These are phyloP conservation scores for Craterostigma plantagineum DNA, from an alignment of 257 asterid genomes.

Conservation along the genomic window DNA sequence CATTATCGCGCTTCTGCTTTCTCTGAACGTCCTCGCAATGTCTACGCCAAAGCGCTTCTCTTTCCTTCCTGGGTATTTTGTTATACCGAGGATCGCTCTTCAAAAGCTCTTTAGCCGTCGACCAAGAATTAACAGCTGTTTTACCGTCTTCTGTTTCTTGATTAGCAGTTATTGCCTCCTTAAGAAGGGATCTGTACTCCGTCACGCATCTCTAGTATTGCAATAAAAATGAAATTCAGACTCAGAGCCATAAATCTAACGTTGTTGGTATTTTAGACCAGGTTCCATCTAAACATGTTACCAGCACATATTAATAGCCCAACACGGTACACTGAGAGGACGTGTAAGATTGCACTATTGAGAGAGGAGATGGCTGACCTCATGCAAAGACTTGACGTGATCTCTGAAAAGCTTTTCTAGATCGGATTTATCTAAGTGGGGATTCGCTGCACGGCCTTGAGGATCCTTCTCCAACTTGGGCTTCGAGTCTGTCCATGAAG, in stretches of 20 bases:
- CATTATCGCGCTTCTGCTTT: constrained; percentile 26
- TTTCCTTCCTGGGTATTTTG: constrained; percentile 73
- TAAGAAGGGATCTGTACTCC: constrained; percentile 48
- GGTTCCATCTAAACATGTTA: too few species aligned
- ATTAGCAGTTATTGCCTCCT: constrained; percentile 41
- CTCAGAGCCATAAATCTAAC: too few species aligned
- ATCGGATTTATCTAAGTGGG: constrained; percentile 72
- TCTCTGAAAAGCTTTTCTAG: constrained; percentile 88
- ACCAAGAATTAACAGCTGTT: constrained; percentile 68
- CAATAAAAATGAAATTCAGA: too few species aligned
- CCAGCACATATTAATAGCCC: too few species aligned
- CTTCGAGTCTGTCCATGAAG: constrained; percentile 89
- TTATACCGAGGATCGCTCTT: constrained; percentile 61
- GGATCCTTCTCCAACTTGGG: constrained; percentile 93
- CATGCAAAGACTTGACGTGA: constrained; percentile 60
- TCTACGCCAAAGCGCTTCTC: constrained; percentile 76
- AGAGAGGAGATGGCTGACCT: constrained; percentile 67
- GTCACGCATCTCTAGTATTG: constrained; percentile 36
- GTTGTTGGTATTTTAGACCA: too few species aligned
- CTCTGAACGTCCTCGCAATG: constrained; percentile 64
- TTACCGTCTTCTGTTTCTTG: constrained; percentile 66
- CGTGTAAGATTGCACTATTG: too few species aligned
- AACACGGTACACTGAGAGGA: too few species aligned
- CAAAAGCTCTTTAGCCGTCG: constrained; percentile 61
- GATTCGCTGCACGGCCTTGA: constrained; percentile 82